Conservation (phyloP, 2,329 filamentous ascomycete species). For the Hypoxylon sp. region DNA sequence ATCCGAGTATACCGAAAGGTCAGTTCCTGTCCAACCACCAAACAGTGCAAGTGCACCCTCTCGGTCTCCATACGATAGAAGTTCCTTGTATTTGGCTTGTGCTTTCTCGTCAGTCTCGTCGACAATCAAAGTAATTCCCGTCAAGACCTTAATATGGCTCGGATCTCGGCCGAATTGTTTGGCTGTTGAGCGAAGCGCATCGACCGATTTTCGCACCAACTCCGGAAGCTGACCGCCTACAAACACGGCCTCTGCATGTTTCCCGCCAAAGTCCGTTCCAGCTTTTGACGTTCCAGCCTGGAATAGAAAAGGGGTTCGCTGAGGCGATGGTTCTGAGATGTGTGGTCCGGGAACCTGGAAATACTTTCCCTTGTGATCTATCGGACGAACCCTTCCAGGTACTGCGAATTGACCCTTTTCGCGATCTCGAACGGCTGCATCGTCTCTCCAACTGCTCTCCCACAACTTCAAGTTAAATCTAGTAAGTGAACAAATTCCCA, state of each 20-base stretch:
- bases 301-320: constrained; percentile 65
- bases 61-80: constrained; percentile 60
- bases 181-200: constrained; percentile 61
- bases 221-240: constrained; percentile 61
- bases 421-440: constrained; percentile 62
- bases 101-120: constrained; percentile 62
- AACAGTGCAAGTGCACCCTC: constrained; percentile 64
- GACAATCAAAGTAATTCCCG: constrained; percentile 57
- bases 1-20: constrained; percentile 63
- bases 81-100: constrained; percentile 57
- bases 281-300: constrained; percentile 68
- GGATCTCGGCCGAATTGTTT: constrained; percentile 61
- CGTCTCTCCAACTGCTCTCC: constrained; percentile 64
- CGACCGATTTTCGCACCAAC: constrained; percentile 59
- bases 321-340: constrained; percentile 63
- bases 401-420: constrained; percentile 65
- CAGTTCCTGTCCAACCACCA: constrained; percentile 66
- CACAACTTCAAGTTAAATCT: constrained; percentile 51
- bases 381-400: constrained; percentile 64
- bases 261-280: constrained; percentile 63
- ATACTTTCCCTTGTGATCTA: constrained; percentile 67
- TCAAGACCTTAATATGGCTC: constrained; percentile 62
- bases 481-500: constrained; percentile 13
- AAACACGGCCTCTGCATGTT: constrained; percentile 68
- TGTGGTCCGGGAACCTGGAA: constrained; percentile 55